Conservation (phyloP, 2,329 filamentous ascomycete genomes). For the Exophiala calicioides region DNA sequence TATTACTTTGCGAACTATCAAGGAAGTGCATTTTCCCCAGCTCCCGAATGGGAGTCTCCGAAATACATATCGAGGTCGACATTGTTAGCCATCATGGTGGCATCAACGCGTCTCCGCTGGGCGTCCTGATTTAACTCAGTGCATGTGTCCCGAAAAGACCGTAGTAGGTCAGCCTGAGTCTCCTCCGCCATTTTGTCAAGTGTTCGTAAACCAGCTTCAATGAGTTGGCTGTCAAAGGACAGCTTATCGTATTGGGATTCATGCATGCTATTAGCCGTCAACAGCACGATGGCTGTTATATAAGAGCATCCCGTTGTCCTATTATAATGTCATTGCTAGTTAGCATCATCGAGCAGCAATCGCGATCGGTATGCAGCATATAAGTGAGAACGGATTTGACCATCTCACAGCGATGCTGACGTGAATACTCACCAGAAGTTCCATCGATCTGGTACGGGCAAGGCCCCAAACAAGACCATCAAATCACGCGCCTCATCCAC, state of each 20-base stretch:
- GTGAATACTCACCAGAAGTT: conserved; percentile 13
- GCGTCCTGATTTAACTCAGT: conserved; percentile 8
- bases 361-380: neutral
- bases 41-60: neutral
- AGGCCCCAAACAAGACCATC: conserved; percentile 6
- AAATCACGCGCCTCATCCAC: conserved; percentile 20
- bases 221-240: conserved; percentile 8
- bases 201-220: conserved; percentile 4
- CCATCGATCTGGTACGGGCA: conserved; percentile 10
- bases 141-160: conserved; percentile 11
- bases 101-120: conserved; percentile 4
- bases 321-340: neutral
- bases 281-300: conserved; percentile 18
- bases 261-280: conserved; percentile 26
- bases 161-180: conserved; percentile 7
- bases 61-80: neutral
- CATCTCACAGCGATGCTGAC: conserved; percentile 1
- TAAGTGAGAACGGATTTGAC: neutral
- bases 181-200: conserved; percentile 9
- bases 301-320: conserved; percentile 23
- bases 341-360: conserved; percentile 5
- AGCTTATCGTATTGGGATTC: conserved; percentile 1
- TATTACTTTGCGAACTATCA: neutral
- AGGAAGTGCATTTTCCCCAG: neutral
- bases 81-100: neutral